A percentile compares a stretch with the other conserved stretches of the same genome.
Conservation (phyloP, 192 early-diverging fungal species). For the Coemansia javaensis region DNA sequence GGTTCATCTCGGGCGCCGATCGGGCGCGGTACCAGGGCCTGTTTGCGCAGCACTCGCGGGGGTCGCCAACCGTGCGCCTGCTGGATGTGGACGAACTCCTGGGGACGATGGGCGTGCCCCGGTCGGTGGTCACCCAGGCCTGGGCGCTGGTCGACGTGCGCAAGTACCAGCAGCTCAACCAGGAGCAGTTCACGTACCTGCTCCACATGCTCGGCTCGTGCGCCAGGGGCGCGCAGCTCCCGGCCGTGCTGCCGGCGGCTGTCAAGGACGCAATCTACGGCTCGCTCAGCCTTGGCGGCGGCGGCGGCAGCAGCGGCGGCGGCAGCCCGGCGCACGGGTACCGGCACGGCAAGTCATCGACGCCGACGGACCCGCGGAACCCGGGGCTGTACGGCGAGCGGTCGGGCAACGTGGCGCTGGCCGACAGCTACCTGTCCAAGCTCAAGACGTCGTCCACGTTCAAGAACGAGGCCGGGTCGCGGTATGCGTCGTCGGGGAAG, state of each 20-base stretch:
- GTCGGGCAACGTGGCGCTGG: constrained; percentile 46
- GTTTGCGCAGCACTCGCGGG: constrained; percentile 31
- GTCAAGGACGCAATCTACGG: constrained; percentile 47
- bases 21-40: constrained; percentile 27
- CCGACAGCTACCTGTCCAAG: constrained; percentile 50
- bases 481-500: constrained; percentile 41
- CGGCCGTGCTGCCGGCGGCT: constrained; percentile 30
- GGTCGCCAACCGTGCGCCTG: constrained; percentile 29
- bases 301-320: constrained; percentile 1
- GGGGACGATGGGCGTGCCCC: constrained; percentile 24
- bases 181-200: constrained; percentile 49
- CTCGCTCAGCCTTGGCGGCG: constrained; percentile 36
- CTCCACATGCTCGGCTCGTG: constrained; percentile 34
- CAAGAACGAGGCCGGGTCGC: constrained; percentile 38
- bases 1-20: constrained; percentile 40
- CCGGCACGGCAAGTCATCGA: constrained; percentile 16
- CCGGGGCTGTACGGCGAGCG: constrained; percentile 49
- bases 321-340: constrained; percentile 9
- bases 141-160: constrained; percentile 51
- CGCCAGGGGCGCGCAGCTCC: constrained; percentile 23
- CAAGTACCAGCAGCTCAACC: constrained; percentile 50
- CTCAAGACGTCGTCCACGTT: constrained; percentile 46
- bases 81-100: constrained; percentile 49
- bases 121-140: constrained; percentile 26
- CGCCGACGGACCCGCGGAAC: constrained; percentile 7